phyloP scores from a whole-genome alignment of 2,329 filamentous ascomycete genomes.

The Phialophora chinensis region DNA sequence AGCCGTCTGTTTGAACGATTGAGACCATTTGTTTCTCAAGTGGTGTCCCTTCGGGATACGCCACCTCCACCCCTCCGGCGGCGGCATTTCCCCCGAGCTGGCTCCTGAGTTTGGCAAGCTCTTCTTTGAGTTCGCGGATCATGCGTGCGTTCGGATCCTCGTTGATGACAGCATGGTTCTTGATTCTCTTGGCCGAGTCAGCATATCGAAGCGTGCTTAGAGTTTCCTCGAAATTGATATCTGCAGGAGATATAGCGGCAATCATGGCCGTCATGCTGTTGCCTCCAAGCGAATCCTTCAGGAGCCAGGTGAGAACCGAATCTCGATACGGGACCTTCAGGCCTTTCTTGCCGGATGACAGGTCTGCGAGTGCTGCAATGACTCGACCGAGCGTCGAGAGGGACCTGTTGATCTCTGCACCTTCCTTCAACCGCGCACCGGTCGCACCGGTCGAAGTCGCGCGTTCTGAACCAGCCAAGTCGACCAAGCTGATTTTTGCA shows the following conservation, averaged over 20 bases:
- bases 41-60: slow-evolving; percentile 91
- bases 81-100: slow-evolving; percentile 71
- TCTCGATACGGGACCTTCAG: slow-evolving; percentile 94
- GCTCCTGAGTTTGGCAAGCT: slow-evolving; percentile 80
- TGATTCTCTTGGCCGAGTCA: slow-evolving; percentile 97
- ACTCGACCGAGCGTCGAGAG: slow-evolving; percentile 95
- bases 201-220: slow-evolving; percentile 94
- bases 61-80: slow-evolving; percentile 66
- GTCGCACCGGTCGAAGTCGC: slow-evolving; percentile 97
- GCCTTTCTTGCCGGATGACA: slow-evolving; percentile 81
- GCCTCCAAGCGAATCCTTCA: slow-evolving; percentile 95
- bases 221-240: slow-evolving; percentile 99
- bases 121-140: slow-evolving; percentile 97
- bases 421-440: slow-evolving; percentile 92
- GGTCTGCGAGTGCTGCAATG: slow-evolving; percentile 91
- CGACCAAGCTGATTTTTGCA: slow-evolving; percentile 95
- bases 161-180: slow-evolving; percentile 99
- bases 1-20: slow-evolving; percentile 83
- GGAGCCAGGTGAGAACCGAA: slow-evolving; percentile 91
- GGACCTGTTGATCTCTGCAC: slow-evolving; percentile 97
- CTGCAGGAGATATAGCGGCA: slow-evolving; percentile 94
- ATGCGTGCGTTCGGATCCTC: slow-evolving; percentile 98
- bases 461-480: slow-evolving; percentile 96
- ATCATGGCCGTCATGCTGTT: slow-evolving; percentile 99
- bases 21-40: slow-evolving; percentile 96